phyloP scores from a whole-genome alignment of 176 grass and related monocot genomes.

The Zizania latifolia region DNA sequence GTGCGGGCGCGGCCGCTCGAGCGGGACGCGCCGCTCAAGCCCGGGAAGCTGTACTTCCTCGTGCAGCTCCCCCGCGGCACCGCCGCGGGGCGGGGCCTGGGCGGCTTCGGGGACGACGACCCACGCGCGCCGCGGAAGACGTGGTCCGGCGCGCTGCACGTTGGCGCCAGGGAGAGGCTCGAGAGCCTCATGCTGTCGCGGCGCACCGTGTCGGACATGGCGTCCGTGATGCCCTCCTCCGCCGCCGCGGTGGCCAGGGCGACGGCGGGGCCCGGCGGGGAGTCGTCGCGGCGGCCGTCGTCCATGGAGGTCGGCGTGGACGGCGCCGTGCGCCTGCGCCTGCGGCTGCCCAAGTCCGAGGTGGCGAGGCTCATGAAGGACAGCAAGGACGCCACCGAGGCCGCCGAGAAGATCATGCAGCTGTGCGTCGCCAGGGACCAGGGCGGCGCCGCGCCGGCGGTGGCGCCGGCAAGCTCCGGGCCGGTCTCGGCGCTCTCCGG shows the following conservation, averaged over 20 bases:
- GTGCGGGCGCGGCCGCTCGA: constrained; percentile 56
- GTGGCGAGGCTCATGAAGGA: constrained; percentile 89
- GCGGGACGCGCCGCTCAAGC: constrained; percentile 71
- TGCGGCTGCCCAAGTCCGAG: constrained; percentile 77
- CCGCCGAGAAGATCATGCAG: constrained; percentile 85
- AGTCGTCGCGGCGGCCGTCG: constrained; percentile 1
- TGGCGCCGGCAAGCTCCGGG: background rate
- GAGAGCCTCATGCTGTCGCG: constrained; percentile 93
- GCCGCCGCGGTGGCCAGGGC: background rate
- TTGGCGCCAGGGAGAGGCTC: constrained; percentile 74
- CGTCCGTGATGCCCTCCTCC: constrained; percentile 9
- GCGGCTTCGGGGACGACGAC: background rate
- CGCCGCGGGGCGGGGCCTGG: background rate
- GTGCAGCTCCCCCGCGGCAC: constrained; percentile 50
- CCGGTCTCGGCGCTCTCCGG: background rate
- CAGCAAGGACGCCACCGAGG: constrained; percentile 72
- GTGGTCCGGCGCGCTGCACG: constrained; percentile 75
- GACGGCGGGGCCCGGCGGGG: background rate
- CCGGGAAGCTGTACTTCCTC: constrained; percentile 86
- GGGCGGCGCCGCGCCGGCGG: background rate
- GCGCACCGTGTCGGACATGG: constrained; percentile 69
- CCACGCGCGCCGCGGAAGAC: constrained; percentile 48
- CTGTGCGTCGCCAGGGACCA: constrained; percentile 67
- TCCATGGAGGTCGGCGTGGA: constrained; percentile 52
- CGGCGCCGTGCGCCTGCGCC: constrained; percentile 63